These are phyloP conservation scores for Schoenoplectus triqueter DNA, from an alignment of 202 grass and related monocot genomes.

Conservation along the genomic window DNA sequence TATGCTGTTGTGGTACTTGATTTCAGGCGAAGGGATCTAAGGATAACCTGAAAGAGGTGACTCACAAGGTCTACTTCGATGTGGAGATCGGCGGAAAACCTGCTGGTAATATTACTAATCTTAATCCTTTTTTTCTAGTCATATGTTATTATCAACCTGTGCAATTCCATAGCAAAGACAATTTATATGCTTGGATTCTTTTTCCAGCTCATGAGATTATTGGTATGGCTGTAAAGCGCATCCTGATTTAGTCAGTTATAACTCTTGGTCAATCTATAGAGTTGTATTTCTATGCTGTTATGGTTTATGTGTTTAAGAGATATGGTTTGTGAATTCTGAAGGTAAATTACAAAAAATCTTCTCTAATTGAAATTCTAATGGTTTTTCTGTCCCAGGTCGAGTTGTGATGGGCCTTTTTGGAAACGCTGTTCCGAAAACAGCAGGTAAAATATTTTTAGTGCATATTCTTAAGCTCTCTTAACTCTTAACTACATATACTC, in stretches of 20 bases:
- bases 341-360: no score
- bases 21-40: conserved; percentile 61
- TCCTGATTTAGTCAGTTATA: not conserved
- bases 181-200: not conserved
- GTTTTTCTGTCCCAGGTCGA: conserved; percentile 62
- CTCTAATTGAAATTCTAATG: conserved; percentile 7
- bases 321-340: no score
- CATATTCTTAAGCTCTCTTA: not conserved
- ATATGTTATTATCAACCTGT: no score
- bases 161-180: no score
- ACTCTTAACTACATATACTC: not conserved
- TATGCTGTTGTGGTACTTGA: conserved; percentile 5
- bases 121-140: no score
- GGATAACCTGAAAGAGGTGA: conserved; percentile 62
- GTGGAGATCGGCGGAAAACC: conserved; percentile 75
- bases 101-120: conserved; percentile 50
- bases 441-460: conserved; percentile 52
- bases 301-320: no score
- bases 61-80: conserved; percentile 85
- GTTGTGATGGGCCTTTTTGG: conserved; percentile 96
- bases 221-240: not conserved
- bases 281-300: not conserved
- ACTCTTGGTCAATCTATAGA: not conserved
- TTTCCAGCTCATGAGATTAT: not conserved
- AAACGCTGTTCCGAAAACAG: conserved; percentile 93